These are phyloP conservation scores for Ophiostoma ips DNA, from an alignment of 2,329 filamentous ascomycete genomes.

Conservation along the genomic window DNA sequence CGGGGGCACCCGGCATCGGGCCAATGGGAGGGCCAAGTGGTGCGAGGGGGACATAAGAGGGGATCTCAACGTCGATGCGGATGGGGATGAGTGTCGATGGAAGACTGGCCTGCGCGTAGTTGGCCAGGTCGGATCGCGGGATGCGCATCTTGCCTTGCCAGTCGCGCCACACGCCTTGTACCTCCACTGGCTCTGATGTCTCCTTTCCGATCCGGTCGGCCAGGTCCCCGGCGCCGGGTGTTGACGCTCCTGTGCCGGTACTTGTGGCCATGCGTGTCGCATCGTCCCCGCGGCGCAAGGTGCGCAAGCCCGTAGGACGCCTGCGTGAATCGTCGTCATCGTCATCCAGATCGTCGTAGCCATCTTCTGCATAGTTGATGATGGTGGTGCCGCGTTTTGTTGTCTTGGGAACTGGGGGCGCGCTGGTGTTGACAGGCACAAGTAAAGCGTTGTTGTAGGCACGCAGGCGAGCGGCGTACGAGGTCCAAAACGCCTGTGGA, in stretches of 20 bases:
- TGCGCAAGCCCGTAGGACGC: constrained; percentile 72
- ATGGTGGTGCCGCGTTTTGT: constrained; percentile 94
- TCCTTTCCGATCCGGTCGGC: constrained; percentile 76
- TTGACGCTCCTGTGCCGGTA: not conserved
- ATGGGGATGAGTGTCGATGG: constrained; percentile 90
- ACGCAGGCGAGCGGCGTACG: constrained; percentile 81
- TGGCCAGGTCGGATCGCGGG: constrained; percentile 44
- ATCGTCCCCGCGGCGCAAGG: constrained; percentile 62
- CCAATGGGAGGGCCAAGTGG: constrained; percentile 13
- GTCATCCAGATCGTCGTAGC: constrained; percentile 65
- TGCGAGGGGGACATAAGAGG: constrained; percentile 51
- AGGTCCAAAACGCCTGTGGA: constrained; percentile 80
- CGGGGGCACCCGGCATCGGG: constrained; percentile 31
- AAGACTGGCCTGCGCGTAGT: constrained; percentile 54
- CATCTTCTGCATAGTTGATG: constrained; percentile 96
- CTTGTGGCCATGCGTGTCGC: constrained; percentile 31
- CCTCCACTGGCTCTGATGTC: constrained; percentile 58
- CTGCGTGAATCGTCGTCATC: constrained; percentile 66
- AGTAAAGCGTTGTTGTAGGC: constrained; percentile 85
- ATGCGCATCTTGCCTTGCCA: constrained; percentile 71
- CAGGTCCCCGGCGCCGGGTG: constrained; percentile 29
- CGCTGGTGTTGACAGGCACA: constrained; percentile 64
- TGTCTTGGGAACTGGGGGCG: constrained; percentile 58
- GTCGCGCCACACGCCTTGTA: constrained; percentile 86
- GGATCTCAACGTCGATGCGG: constrained; percentile 87